phyloP scores from a whole-genome alignment of 345 rosid genomes.

The Syzygium grande region DNA sequence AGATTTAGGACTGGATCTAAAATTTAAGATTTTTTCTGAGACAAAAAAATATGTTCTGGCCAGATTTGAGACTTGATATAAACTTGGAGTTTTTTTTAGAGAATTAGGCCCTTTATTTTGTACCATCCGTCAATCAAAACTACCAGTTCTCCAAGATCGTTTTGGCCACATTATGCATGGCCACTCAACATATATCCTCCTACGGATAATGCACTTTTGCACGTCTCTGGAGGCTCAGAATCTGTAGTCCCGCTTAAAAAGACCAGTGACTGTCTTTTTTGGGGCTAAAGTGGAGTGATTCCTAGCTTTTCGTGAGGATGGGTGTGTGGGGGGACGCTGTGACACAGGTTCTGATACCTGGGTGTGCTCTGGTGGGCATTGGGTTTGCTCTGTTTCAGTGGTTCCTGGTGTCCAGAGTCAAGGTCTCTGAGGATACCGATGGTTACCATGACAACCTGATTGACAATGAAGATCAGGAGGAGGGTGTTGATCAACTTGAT shows the following conservation, averaged over 20 bases:
- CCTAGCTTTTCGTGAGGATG: constrained; percentile 13
- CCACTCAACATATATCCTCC: constrained; percentile 1
- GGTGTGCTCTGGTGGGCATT: constrained; percentile 40
- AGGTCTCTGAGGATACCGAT: constrained; percentile 20
- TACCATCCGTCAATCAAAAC: constrained; percentile 32
- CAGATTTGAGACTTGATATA: too few relatives aligned
- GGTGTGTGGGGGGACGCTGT: constrained; percentile 27
- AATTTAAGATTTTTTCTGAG: too few relatives aligned
- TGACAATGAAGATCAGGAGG: constrained; percentile 34
- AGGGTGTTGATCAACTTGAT: constrained; percentile 34
- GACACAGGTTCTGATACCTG: constrained; percentile 41
- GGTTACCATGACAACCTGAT: constrained; percentile 30
- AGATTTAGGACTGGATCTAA: too few relatives aligned
- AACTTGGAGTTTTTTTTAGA: too few relatives aligned
- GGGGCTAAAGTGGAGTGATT: neutral
- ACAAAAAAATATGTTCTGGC: too few relatives aligned
- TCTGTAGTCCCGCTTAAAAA: neutral
- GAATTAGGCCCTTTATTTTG: neutral
- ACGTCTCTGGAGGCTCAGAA: neutral
- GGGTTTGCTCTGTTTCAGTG: constrained; percentile 59
- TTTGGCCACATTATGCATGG: constrained; percentile 3
- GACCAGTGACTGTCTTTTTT: neutral
- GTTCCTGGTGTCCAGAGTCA: constrained; percentile 49
- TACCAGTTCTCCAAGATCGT: constrained; percentile 19
- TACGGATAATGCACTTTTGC: constrained; percentile 1